phyloP scores from a whole-genome alignment of 2,329 filamentous ascomycete species.

The Paracamarosporium sp. region DNA sequence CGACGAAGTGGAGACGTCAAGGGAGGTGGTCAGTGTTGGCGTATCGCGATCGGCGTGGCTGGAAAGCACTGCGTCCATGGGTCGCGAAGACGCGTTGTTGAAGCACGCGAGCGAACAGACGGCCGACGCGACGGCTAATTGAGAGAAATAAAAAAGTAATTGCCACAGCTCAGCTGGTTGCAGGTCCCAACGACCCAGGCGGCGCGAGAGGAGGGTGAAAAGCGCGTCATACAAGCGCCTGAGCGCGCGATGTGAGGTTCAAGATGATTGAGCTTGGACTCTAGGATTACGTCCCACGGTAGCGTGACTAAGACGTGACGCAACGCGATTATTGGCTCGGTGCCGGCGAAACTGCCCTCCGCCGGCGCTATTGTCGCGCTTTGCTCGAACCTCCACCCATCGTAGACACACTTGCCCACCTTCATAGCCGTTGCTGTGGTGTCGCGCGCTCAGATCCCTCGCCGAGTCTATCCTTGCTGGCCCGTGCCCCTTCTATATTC shows the following conservation, averaged over 20 bases:
- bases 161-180: conserved; percentile 7
- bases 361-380: conserved; percentile 13
- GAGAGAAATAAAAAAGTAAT: not conserved
- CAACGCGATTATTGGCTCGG: conserved; percentile 32
- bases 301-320: conserved; percentile 24
- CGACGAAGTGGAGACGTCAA: conserved; percentile 14
- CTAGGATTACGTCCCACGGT: conserved; percentile 17
- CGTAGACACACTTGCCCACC: conserved; percentile 30
- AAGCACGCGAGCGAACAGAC: conserved; percentile 17
- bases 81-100: conserved; percentile 33
- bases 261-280: conserved; percentile 30
- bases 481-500: conserved; percentile 28
- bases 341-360: conserved; percentile 24
- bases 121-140: conserved; percentile 15
- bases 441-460: conserved; percentile 24
- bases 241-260: conserved; percentile 20
- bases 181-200: conserved; percentile 20
- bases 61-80: conserved; percentile 31
- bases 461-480: conserved; percentile 23
- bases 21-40: conserved; percentile 31
- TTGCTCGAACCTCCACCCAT: conserved; percentile 2
- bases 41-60: conserved; percentile 41
- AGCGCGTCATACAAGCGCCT: conserved; percentile 19
- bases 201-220: conserved; percentile 21
- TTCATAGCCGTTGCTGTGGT: conserved; percentile 38